Percentiles rank a stretch among this genome's conserved stretches.
Evolutionary conservation across 192 early-diverging fungal species (phyloP).

Genomic region (Coemansia sp.): DNA sequence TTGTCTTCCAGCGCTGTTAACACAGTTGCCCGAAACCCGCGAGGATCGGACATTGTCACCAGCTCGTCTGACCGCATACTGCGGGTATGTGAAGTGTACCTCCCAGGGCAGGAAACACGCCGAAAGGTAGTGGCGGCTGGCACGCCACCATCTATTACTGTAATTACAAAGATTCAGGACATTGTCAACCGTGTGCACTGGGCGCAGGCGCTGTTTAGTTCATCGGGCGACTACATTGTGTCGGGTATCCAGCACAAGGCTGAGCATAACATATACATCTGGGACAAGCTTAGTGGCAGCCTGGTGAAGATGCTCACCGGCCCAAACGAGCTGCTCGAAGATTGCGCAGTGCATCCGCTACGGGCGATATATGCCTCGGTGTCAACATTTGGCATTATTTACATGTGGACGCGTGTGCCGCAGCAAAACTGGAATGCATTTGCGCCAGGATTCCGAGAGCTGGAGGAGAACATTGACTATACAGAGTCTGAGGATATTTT

Average conservation of each 20-base stretch:
- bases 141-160: slow-evolving; percentile 27
- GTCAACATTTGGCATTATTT: slow-evolving; percentile 77
- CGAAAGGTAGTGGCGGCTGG: slow-evolving; percentile 5
- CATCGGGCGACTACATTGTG: slow-evolving; percentile 88
- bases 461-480: slow-evolving; percentile 95
- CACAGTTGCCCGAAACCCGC: slow-evolving; percentile 42
- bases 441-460: slow-evolving; percentile 88
- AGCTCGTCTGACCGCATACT: slow-evolving; percentile 80
- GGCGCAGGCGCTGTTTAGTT: slow-evolving; percentile 83
- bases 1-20: slow-evolving; percentile 37
- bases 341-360: slow-evolving; percentile 80
- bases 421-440: slow-evolving; percentile 86
- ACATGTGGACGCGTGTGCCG: slow-evolving; percentile 83
- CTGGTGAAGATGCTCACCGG: slow-evolving; percentile 91
- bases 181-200: slow-evolving; percentile 88
- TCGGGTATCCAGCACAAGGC: slow-evolving; percentile 77
- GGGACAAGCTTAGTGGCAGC: slow-evolving; percentile 79
- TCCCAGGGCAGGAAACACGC: slow-evolving; percentile 19
- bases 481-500: slow-evolving; percentile 92
- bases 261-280: slow-evolving; percentile 93
- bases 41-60: slow-evolving; percentile 66
- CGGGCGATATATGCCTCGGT: slow-evolving; percentile 82
- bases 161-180: slow-evolving; percentile 79
- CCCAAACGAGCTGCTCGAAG: slow-evolving; percentile 78
- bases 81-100: slow-evolving; percentile 61